Percentiles rank a stretch among this genome's conserved stretches.
These are phyloP conservation scores for Xylariaceae sp. DNA, from an alignment of 2,329 filamentous ascomycete species.

Conservation along the genomic window DNA sequence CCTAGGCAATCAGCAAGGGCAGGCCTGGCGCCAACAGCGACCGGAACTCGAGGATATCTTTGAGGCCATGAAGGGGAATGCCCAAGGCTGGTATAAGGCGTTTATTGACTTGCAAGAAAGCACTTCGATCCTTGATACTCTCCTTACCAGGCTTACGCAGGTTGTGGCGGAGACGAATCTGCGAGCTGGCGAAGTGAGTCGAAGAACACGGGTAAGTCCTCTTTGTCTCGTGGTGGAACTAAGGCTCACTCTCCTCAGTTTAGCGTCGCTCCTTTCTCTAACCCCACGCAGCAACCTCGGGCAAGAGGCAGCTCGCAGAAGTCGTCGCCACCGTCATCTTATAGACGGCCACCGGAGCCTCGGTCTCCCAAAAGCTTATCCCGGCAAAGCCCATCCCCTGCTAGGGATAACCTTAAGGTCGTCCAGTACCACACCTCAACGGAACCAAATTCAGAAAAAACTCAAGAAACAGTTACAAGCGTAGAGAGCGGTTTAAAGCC, in stretches of 20 bases:
- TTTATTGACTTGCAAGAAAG: constrained; percentile 76
- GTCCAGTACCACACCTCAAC: constrained; percentile 33
- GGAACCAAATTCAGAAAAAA: constrained; percentile 18
- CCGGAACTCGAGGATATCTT: constrained; percentile 72
- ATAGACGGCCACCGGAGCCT: constrained; percentile 24
- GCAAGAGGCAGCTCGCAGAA: constrained; percentile 22
- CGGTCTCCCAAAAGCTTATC: constrained; percentile 29
- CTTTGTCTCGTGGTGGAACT: constrained; percentile 9
- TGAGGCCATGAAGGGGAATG: constrained; percentile 88
- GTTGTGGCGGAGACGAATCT: constrained; percentile 86
- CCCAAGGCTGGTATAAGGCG: constrained; percentile 85
- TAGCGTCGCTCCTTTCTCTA: constrained; percentile 36
- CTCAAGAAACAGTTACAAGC: constrained; percentile 17
- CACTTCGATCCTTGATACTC: constrained; percentile 68
- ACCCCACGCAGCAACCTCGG: constrained; percentile 21
- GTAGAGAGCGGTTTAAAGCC: constrained; percentile 25
- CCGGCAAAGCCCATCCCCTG: constrained; percentile 29
- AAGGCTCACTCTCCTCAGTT: constrained; percentile 29
- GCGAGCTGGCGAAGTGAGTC: constrained; percentile 80
- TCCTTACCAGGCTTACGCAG: constrained; percentile 71
- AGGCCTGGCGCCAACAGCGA: constrained; percentile 63
- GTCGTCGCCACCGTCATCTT: constrained; percentile 26
- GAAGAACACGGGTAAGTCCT: constrained; percentile 68
- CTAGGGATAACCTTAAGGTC: constrained; percentile 33
- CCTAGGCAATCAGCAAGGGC: constrained; percentile 66